Base-by-base conservation (phyloP, 768 basidiomycete genomes). In the Termitomyces bulborhizus region DNA sequence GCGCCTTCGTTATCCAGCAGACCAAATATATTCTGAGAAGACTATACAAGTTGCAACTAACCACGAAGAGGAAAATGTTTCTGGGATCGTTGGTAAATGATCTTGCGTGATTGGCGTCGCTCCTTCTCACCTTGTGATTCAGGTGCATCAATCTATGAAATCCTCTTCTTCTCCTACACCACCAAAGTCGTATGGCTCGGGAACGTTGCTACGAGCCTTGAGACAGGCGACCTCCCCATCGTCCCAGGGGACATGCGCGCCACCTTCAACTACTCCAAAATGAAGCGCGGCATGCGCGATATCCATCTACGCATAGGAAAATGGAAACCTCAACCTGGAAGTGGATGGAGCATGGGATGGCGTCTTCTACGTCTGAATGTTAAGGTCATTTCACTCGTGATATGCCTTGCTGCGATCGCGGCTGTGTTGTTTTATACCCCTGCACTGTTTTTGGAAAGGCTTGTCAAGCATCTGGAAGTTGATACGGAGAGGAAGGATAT, bases 151-250 rank as follows among this genome's bases (percentile, higher is more conserved):
- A 71, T 78, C 0, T 82, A 78, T 76, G 81, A 79, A 54, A 71
- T 74, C 49, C 69, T 97, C 5, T 70, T 93, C n/a, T 97, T 97
- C 69, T 84, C 84, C 15, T 94, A 93, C 67, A 91, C 88, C 37
- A 94, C 92, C 1, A 85, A 87, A 57, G 90, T 97, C 13, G 83
- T 95, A 53, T 84, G 85, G 81, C 83, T 93, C 41, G 93, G 92
- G 2, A 83, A 91, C 69, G 76, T 75, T 2, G 76, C 86, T 1
- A 77, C 80, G 54, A 86, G 81, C 55, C 78, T 96, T 45, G 90
- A 96, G 60, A 90, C 93, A 21, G 91, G 85, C 57, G 93, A 97
- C 66, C 73, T 97, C 31, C 94, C 93, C 5, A 84, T 95, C 52
- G 79, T 94, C 8, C 82, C 88, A 0, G 81, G 76, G 0, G 68